These are phyloP conservation scores for Malus hybrid DNA, from an alignment of 331 rosid species.

Conservation along the genomic window DNA sequence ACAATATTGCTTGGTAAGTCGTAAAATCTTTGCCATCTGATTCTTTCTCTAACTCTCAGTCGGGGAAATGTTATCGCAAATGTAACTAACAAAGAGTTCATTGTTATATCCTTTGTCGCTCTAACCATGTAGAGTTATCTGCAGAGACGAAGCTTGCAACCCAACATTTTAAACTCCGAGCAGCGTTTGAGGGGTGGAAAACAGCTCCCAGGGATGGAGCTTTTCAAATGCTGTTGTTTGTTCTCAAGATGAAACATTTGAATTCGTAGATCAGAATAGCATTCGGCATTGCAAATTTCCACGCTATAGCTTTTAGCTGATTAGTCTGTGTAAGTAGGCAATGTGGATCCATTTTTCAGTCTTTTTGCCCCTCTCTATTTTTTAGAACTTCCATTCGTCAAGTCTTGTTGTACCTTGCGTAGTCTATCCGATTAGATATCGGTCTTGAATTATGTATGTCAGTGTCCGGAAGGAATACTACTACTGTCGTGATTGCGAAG, in stretches of 20 bases:
- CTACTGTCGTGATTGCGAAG: neutral
- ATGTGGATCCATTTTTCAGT: neutral
- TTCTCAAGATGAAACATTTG: neutral
- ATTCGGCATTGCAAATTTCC: neutral
- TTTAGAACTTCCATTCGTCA: neutral
- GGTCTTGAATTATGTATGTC: neutral
- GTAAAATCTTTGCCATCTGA: neutral
- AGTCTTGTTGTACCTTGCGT: neutral
- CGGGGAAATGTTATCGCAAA: neutral
- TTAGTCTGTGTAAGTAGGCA: neutral
- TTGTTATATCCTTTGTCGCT: neutral
- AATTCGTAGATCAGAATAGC: neutral
- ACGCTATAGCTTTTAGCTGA: neutral
- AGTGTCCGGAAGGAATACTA: neutral
- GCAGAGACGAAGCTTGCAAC: slow-evolving; percentile 23
- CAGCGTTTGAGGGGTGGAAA: neutral
- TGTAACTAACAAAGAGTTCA: neutral
- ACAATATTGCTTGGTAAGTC: slow-evolving; percentile 58
- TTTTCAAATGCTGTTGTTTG: neutral
- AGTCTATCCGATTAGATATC: neutral
- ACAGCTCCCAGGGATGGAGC: neutral
- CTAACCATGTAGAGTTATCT: slow-evolving; percentile 8
- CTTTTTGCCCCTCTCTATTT: neutral
- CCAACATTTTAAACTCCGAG: neutral
- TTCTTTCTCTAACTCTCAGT: neutral